Evolutionary conservation across 148 eudicot genomes (phyloP).

Genomic region (Nepenthes gracilis): DNA sequence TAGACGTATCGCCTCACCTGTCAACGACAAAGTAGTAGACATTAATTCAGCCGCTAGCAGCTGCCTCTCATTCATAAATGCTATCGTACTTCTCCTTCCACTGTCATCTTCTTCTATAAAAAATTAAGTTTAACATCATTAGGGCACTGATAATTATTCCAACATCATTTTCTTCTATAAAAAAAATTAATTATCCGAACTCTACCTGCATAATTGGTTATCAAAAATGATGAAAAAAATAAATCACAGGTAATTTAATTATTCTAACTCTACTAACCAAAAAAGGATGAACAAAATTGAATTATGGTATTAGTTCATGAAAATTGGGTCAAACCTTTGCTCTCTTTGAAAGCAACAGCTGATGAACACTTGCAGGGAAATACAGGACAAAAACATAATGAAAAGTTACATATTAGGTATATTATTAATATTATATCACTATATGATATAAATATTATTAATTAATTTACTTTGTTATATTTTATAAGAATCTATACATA

Average conservation of each 20-base stretch:
- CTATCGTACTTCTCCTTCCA: background rate
- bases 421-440: no score
- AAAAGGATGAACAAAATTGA: background rate
- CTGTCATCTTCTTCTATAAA: background rate
- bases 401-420: background rate
- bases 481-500: no score
- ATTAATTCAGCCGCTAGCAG: background rate
- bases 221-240: no score
- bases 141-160: background rate
- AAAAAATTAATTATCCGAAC: no score
- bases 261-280: background rate
- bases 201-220: no score
- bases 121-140: no score
- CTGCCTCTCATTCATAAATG: background rate
- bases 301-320: background rate
- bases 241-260: background rate
- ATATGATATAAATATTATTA: no score
- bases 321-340: constrained; percentile 47
- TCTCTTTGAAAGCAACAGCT: constrained; percentile 66
- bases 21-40: constrained; percentile 7
- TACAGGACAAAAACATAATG: background rate
- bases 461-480: no score
- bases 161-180: background rate
- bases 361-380: background rate
- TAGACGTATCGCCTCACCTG: constrained; percentile 89